These are phyloP conservation scores for Chimonanthus salicifolius DNA, from an alignment of 164 flowering plant genomes.

Conservation along the genomic window DNA sequence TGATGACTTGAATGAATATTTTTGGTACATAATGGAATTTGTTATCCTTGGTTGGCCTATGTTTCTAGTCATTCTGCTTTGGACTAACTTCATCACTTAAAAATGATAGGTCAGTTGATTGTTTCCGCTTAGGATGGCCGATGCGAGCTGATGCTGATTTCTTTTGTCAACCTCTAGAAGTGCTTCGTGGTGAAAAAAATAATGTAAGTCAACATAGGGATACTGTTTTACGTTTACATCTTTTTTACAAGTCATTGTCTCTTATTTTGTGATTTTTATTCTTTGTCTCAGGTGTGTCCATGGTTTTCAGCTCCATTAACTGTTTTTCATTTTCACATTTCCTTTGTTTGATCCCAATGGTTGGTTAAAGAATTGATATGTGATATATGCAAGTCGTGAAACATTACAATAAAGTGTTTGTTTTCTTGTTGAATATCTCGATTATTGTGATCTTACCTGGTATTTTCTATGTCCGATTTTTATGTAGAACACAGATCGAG, in stretches of 20 bases:
- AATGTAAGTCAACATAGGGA: conserved; percentile 31
- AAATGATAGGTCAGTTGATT: conserved; percentile 77
- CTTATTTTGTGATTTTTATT: background rate
- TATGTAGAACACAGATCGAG: too few species aligned
- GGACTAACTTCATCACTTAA: background rate
- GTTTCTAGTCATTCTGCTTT: background rate
- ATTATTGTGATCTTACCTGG: too few species aligned
- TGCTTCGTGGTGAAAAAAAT: conserved; percentile 32
- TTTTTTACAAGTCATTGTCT: background rate
- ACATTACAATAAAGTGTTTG: too few species aligned
- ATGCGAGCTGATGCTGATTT: conserved; percentile 98
- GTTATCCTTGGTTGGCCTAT: background rate
- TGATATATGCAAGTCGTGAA: too few species aligned
- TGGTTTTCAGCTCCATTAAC: too few species aligned
- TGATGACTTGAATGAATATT: conserved; percentile 95
- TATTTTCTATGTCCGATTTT: too few species aligned
- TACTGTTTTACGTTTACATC: background rate
- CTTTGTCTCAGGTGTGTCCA: too few species aligned
- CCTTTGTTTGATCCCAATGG: too few species aligned
- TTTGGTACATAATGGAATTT: conserved; percentile 47
- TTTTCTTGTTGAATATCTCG: too few species aligned
- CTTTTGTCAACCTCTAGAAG: conserved; percentile 44
- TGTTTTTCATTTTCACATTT: too few species aligned
- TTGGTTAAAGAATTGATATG: too few species aligned
- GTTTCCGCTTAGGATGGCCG: conserved; percentile 97